Evolutionary conservation across 306 rosid genomes (phyloP).

Genomic region (Oemleria cerasiformis): DNA sequence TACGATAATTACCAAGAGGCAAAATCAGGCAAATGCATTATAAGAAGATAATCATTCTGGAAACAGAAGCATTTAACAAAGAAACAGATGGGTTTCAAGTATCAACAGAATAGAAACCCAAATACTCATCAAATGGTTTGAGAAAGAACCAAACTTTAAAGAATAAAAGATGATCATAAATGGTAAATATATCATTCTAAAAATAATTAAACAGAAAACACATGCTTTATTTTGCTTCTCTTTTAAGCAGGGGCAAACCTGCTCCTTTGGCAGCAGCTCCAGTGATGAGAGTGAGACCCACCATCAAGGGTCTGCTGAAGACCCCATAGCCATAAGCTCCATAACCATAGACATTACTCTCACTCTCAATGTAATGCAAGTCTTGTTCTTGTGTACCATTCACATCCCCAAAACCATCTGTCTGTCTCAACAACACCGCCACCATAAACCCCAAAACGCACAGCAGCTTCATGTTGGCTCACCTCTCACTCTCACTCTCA

Average conservation of each 20-base stretch:
- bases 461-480: slow-evolving; percentile 7
- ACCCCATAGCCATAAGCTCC: background rate
- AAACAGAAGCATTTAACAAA: background rate
- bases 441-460: slow-evolving; percentile 19
- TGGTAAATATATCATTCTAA: no score
- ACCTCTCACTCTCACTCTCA: no score
- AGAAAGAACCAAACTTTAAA: background rate
- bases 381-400: slow-evolving; percentile 10
- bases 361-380: slow-evolving; percentile 11
- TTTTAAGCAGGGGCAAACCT: no score
- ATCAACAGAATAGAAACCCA: background rate
- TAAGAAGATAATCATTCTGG: background rate
- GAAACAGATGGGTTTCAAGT: background rate
- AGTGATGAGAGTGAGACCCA: slow-evolving; percentile 77
- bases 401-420: background rate
- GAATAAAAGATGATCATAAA: no score
- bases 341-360: slow-evolving; percentile 8
- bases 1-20: background rate
- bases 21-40: background rate
- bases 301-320: slow-evolving; percentile 36
- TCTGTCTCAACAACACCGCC: slow-evolving; percentile 3
- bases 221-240: no score
- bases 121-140: background rate
- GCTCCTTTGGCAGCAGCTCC: slow-evolving; percentile 77
- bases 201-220: background rate